Percentiles rank a stretch among this genome's conserved stretches.
Conservation (phyloP, 805 yeast genomes). For the Wickerhamomyces chaumierensis region DNA sequence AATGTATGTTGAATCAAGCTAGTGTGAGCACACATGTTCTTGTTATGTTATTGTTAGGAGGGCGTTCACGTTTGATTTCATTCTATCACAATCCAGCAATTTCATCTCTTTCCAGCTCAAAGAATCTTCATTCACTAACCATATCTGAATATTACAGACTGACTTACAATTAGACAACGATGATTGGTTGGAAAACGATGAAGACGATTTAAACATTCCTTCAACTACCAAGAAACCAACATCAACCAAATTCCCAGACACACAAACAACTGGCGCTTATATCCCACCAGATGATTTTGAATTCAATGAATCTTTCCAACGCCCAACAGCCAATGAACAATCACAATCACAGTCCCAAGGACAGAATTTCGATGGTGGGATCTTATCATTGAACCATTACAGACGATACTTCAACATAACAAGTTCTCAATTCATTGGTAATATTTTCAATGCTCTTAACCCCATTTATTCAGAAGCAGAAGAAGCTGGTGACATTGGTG, state of each 20-base stretch:
- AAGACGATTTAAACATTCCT: conserved; percentile 10
- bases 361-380: conserved; percentile 26
- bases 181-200: conserved; percentile 17
- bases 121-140: too few relatives aligned
- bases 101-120: too few relatives aligned
- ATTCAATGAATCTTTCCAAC: conserved; percentile 2
- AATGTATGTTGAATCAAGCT: background rate
- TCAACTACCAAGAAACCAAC: conserved; percentile 2
- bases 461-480: conserved; percentile 34
- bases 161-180: too few relatives aligned
- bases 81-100: background rate
- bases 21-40: too few relatives aligned
- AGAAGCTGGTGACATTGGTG: conserved; percentile 34
- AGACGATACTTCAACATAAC: conserved; percentile 60
- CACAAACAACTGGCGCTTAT: conserved; percentile 20
- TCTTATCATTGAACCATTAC: conserved; percentile 48
- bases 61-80: too few relatives aligned
- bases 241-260: background rate
- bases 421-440: conserved; percentile 45
- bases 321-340: background rate
- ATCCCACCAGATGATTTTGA: conserved; percentile 22
- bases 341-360: background rate
- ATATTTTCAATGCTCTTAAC: conserved; percentile 46
- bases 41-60: too few relatives aligned
- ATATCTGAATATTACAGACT: too few relatives aligned